These are phyloP conservation scores for Blastobotrys buckinghamii DNA, from an alignment of 1,139 yeast genomes.

Conservation along the genomic window DNA sequence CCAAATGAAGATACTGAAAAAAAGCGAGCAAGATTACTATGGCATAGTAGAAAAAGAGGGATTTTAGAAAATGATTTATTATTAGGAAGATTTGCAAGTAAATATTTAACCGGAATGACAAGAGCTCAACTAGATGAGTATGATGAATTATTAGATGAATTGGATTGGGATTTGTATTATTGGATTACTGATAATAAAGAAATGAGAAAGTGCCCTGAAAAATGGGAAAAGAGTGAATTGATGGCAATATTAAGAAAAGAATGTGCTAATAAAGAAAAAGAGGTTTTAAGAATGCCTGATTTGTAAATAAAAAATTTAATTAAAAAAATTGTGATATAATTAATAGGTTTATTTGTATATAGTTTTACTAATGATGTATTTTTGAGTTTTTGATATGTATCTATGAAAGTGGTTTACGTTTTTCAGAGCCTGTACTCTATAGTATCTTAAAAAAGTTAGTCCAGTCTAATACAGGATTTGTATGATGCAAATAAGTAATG, in stretches of 20 bases:
- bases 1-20: constrained; percentile 63
- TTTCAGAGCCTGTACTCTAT: too few species aligned
- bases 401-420: too few species aligned
- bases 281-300: constrained; percentile 82
- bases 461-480: too few species aligned
- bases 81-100: constrained; percentile 78
- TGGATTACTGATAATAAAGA: constrained; percentile 89
- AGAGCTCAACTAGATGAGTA: constrained; percentile 74
- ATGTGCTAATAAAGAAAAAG: constrained; percentile 66
- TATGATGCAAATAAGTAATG: too few species aligned
- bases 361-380: too few species aligned
- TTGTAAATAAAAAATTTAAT: constrained; percentile 28
- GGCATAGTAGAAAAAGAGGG: constrained; percentile 94
- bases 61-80: constrained; percentile 88
- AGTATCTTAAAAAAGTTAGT: too few species aligned
- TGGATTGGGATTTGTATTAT: constrained; percentile 97
- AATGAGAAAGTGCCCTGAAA: constrained; percentile 79
- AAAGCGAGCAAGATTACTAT: constrained; percentile 78
- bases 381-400: too few species aligned
- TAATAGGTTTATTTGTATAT: too few species aligned
- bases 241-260: constrained; percentile 63
- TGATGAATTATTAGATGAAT: constrained; percentile 78
- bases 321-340: too few species aligned
- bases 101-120: constrained; percentile 54
- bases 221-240: constrained; percentile 66